Evolutionary conservation across 345 rosid genomes (phyloP).

Genomic region (Excoecaria agallocha): DNA sequence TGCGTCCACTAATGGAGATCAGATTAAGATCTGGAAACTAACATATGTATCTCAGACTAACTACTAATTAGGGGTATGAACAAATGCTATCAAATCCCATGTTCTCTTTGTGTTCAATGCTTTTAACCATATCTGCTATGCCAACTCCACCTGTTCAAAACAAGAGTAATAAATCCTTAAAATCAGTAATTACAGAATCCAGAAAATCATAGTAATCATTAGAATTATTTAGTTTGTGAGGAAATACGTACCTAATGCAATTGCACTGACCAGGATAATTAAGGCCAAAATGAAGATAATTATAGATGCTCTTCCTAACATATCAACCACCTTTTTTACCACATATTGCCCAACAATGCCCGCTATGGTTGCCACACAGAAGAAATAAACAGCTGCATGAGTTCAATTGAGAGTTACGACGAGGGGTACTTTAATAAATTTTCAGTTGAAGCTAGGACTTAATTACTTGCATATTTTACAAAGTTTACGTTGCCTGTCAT

Average conservation of each 20-base stretch:
- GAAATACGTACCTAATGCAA: constrained; percentile 16
- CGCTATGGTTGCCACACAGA: constrained; percentile 23
- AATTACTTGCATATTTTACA: no score
- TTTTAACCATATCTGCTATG: constrained; percentile 16
- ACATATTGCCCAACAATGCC: constrained; percentile 25
- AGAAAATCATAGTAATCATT: background rate
- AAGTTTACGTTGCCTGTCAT: no score
- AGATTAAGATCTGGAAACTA: no score
- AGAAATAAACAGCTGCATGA: constrained; percentile 25
- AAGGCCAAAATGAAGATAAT: constrained; percentile 27
- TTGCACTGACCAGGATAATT: constrained; percentile 27
- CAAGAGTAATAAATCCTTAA: background rate
- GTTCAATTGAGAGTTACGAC: no score
- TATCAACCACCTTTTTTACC: constrained; percentile 16
- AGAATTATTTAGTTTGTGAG: no score
- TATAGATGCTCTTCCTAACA: constrained; percentile 29
- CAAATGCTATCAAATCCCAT: constrained; percentile 25
- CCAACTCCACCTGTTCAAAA: constrained; percentile 31
- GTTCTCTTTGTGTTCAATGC: constrained; percentile 22
- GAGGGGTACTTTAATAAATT: no score
- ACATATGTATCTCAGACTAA: no score
- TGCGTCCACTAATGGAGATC: no score
- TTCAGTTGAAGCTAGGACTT: no score
- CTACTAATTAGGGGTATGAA: background rate
- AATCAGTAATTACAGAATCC: no score